A percentile compares a stretch with the other conserved stretches of the same genome.
These are phyloP conservation scores for Cordyceps farinosa DNA, from an alignment of 2,329 filamentous ascomycete genomes.

Conservation along the genomic window DNA sequence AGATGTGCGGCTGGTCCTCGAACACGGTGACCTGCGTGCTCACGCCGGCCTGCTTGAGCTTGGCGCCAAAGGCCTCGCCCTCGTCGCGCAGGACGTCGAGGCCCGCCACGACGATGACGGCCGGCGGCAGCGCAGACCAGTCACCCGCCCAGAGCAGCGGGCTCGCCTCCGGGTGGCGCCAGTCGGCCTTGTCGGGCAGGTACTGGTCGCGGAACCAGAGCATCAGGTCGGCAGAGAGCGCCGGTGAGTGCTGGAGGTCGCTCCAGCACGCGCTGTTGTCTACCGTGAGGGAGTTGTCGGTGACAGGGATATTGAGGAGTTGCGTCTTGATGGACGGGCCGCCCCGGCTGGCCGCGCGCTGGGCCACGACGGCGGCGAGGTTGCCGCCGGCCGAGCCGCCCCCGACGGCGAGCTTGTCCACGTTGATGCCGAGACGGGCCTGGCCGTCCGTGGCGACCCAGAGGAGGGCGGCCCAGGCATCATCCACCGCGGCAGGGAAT, in stretches of 20 bases:
- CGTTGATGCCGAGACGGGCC: constrained; percentile 31
- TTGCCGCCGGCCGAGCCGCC: constrained; percentile 35
- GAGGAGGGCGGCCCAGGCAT: constrained; percentile 49
- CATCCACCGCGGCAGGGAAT: constrained; percentile 49
- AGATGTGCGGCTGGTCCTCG: constrained; percentile 55
- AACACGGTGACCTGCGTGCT: constrained; percentile 46
- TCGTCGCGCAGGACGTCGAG: constrained; percentile 55
- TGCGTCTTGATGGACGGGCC: constrained; percentile 34
- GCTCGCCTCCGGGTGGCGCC: constrained; percentile 50
- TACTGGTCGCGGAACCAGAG: constrained; percentile 58
- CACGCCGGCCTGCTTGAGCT: constrained; percentile 44
- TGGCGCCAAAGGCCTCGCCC: constrained; percentile 48
- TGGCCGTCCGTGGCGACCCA: constrained; percentile 32
- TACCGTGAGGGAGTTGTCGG: constrained; percentile 51
- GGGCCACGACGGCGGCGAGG: constrained; percentile 13
- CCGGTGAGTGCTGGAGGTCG: constrained; percentile 48
- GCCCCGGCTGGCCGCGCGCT: neutral
- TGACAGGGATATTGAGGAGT: constrained; percentile 55
- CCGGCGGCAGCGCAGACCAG: constrained; percentile 25
- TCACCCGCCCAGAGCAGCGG: constrained; percentile 28
- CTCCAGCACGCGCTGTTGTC: constrained; percentile 42
- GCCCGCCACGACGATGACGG: constrained; percentile 51
- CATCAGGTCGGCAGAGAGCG: constrained; percentile 55
- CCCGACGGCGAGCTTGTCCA: constrained; percentile 42
- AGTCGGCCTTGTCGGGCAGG: constrained; percentile 44